Conservation (phyloP, 257 asterid genomes). For the Jasminum sambac region DNA sequence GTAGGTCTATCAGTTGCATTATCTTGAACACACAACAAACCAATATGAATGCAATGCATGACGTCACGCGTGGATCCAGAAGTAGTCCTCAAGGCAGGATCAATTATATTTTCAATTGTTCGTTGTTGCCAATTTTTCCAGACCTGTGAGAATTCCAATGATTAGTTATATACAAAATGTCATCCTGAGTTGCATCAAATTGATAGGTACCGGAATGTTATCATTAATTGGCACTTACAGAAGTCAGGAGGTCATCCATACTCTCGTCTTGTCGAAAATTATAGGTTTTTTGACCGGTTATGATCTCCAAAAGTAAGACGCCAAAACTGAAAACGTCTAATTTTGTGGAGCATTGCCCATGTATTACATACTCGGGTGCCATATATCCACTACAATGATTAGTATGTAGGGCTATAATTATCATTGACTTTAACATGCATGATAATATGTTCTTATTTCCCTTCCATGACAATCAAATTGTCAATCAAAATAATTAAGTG, state of each 20-base stretch:
- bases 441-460: not conserved
- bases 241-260: slow-evolving; percentile 22
- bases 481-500: too few relatives aligned
- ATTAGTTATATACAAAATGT: not conserved
- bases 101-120: not conserved
- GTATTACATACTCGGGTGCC: slow-evolving; percentile 1
- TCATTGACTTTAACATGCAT: not conserved
- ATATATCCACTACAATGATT: not conserved
- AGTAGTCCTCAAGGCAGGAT: not conserved
- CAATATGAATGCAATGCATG: not conserved
- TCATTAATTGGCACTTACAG: slow-evolving; percentile 22
- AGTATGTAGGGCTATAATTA: not conserved
- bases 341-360: not conserved
- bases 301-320: slow-evolving; percentile 30
- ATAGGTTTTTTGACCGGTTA: slow-evolving; percentile 22
- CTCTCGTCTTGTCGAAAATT: slow-evolving; percentile 11
- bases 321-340: slow-evolving; percentile 9
- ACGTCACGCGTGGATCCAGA: not conserved
- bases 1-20: not conserved
- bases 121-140: slow-evolving; percentile 4
- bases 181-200: not conserved
- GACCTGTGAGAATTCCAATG: not conserved
- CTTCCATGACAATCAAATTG: not conserved
- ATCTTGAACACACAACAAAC: slow-evolving; percentile 1
- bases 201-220: not conserved